Conservation (phyloP, 805 yeast genomes). For the Scheffersomyces stipitis region DNA sequence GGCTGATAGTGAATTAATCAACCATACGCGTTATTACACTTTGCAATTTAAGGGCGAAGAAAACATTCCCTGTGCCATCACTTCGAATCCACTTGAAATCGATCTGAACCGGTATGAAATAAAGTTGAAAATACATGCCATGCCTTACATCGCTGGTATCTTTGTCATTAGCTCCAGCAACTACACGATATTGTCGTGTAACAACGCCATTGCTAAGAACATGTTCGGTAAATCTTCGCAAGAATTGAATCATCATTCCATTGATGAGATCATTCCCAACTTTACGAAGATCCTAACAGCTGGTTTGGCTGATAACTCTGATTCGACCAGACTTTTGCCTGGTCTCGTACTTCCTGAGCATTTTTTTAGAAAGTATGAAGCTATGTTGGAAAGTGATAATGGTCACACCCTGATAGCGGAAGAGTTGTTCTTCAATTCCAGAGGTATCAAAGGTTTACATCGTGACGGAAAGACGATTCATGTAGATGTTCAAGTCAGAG, state of each 20-base stretch:
- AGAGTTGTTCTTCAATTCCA: conserved; percentile 53
- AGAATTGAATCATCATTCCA: conserved; percentile 36
- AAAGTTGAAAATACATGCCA: conserved; percentile 66
- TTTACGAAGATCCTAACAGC: conserved; percentile 48
- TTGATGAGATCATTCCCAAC: conserved; percentile 62
- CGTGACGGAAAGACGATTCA: conserved; percentile 63
- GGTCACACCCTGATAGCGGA: conserved; percentile 38
- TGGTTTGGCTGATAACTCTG: conserved; percentile 33
- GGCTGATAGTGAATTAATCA: conserved; percentile 38
- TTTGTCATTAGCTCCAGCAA: conserved; percentile 60
- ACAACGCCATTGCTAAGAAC: conserved; percentile 74
- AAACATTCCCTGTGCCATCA: conserved; percentile 71
- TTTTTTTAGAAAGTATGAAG: conserved; percentile 71
- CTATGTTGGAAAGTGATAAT: conserved; percentile 31
- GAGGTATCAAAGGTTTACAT: conserved; percentile 69
- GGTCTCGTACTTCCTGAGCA: conserved; percentile 92
- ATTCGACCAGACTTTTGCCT: conserved; percentile 31
- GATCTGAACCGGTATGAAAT: conserved; percentile 42
- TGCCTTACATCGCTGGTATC: conserved; percentile 87
- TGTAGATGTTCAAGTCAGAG: conserved; percentile 80
- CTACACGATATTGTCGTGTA: conserved; percentile 64
- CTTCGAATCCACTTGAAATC: conserved; percentile 57
- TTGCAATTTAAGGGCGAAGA: conserved; percentile 39
- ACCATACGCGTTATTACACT: conserved; percentile 64
- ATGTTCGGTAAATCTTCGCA: conserved; percentile 69